Percentiles rank a stretch among this genome's conserved stretches.
These are phyloP conservation scores for Fusarium pininemorale DNA, from an alignment of 2,329 filamentous ascomycete genomes.

Conservation along the genomic window DNA sequence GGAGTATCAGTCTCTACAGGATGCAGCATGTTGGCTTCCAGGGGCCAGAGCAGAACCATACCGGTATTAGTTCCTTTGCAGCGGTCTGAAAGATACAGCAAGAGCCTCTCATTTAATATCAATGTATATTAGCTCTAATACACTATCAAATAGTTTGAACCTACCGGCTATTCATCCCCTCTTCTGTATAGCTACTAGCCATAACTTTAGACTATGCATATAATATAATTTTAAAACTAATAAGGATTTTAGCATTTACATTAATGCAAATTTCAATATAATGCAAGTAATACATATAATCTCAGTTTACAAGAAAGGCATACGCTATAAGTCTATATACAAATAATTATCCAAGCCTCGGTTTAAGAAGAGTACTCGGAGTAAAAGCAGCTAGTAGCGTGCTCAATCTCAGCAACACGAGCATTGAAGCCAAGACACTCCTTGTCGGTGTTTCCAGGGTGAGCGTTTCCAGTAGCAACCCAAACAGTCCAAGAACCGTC, in stretches of 20 bases:
- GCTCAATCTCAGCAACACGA: conserved; percentile 38
- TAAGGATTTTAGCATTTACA: neutral
- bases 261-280: fast-evolving
- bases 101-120: too few species aligned
- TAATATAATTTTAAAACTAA: too few species aligned
- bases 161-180: too few species aligned
- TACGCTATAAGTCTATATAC: neutral
- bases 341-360: neutral
- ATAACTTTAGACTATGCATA: too few species aligned
- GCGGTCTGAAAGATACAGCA: too few species aligned
- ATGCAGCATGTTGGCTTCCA: neutral
- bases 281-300: neutral
- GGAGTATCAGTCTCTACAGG: neutral
- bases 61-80: too few species aligned
- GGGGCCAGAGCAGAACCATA: too few species aligned
- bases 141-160: too few species aligned
- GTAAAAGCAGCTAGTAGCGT: conserved; percentile 52
- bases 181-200: too few species aligned
- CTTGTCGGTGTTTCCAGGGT: conserved; percentile 48
- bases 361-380: conserved; percentile 26
- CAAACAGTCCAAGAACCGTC: conserved; percentile 55
- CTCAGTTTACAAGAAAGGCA: neutral
- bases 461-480: conserved; percentile 42
- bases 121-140: too few species aligned
- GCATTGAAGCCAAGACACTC: conserved; percentile 50